Conservation (phyloP, 2,329 filamentous ascomycete genomes). For the Trichoderma arundinaceum region DNA sequence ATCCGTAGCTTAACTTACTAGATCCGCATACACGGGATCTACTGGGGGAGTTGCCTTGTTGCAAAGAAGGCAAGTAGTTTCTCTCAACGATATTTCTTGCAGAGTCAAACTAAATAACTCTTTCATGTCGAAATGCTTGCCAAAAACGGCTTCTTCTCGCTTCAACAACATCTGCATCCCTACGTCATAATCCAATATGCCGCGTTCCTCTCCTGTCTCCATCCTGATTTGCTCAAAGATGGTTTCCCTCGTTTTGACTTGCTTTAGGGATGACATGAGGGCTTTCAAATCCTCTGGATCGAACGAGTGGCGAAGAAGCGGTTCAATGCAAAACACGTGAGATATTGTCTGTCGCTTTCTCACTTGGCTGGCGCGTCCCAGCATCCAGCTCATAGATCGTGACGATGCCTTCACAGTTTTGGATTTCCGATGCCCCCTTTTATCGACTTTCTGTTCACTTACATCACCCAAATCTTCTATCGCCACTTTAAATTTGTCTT, state of each 20-base stretch:
- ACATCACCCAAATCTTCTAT: background rate
- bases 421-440: background rate
- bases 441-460: background rate
- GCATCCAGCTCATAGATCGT: background rate
- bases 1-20: conserved; percentile 30
- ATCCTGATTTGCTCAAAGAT: background rate
- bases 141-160: conserved; percentile 31
- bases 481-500: background rate
- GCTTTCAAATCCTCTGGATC: background rate
- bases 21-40: background rate
- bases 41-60: accelerated
- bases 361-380: background rate
- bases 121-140: conserved; percentile 34
- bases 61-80: conserved; percentile 32
- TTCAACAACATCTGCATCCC: conserved; percentile 33
- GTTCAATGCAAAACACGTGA: conserved; percentile 41
- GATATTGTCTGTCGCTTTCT: conserved; percentile 38
- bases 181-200: conserved; percentile 26
- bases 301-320: conserved; percentile 32
- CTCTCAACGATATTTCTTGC: conserved; percentile 21
- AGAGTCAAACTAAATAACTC: conserved; percentile 30
- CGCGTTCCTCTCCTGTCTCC: conserved; percentile 5
- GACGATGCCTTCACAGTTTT: too few species aligned
- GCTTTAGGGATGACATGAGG: background rate
- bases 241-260: background rate